Evolutionary conservation across 805 yeast genomes (phyloP).

Genomic region (Kodamaea kaohsiungensis): DNA sequence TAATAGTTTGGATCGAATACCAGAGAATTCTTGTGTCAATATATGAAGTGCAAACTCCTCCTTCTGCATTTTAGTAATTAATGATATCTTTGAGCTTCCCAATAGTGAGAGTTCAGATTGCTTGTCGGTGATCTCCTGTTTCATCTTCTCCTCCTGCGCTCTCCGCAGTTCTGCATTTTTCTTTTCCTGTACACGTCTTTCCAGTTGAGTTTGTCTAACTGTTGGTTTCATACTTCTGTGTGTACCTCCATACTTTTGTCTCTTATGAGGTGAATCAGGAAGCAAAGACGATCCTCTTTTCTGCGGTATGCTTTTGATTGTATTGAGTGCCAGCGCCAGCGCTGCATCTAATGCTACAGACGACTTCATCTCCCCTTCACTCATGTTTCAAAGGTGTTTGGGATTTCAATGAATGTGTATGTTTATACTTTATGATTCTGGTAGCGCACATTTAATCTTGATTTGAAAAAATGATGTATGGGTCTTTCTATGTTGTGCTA

Average conservation of each 20-base stretch:
- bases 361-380: not conserved
- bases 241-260: constrained; percentile 1
- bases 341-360: not conserved
- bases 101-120: constrained; percentile 11
- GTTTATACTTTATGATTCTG: not conserved
- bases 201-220: not conserved
- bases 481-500: not conserved
- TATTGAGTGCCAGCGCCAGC: constrained; percentile 4
- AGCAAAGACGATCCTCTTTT: constrained; percentile 1
- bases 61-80: constrained; percentile 16
- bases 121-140: constrained; percentile 1
- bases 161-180: not conserved
- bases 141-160: not conserved
- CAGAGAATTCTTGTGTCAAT: constrained; percentile 9
- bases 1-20: constrained; percentile 6
- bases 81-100: constrained; percentile 12
- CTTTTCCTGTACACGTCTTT: constrained; percentile 1
- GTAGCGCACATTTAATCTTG: not conserved
- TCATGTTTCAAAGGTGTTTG: constrained; percentile 2
- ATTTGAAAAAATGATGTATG: not conserved
- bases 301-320: constrained; percentile 7
- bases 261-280: constrained; percentile 8
- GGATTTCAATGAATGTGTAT: not conserved
- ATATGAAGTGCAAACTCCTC: constrained; percentile 17
- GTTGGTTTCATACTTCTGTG: not conserved